These are phyloP conservation scores for Phylloporus sp. DNA, from an alignment of 768 basidiomycete genomes.

Conservation along the genomic window DNA sequence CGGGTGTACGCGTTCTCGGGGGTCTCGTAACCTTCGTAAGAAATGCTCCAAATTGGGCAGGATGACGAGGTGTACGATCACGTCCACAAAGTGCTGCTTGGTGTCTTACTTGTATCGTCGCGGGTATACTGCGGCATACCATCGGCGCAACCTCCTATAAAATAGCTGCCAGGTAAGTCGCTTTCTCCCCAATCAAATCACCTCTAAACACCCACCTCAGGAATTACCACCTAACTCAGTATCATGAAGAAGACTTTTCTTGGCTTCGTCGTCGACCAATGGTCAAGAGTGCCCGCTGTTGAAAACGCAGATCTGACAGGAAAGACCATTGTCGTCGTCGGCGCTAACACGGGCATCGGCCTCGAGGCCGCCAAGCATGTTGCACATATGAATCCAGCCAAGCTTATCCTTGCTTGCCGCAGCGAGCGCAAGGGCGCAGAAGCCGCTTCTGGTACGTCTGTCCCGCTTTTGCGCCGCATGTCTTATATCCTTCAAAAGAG, in stretches of 20 bases:
- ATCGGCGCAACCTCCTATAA: no score
- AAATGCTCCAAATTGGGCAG: no score
- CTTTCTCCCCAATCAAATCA: no score
- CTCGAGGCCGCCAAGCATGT: slow-evolving; percentile 31
- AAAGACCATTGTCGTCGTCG: slow-evolving; percentile 30
- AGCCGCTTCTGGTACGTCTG: slow-evolving; percentile 19
- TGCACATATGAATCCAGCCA: slow-evolving; percentile 28
- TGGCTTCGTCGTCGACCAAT: slow-evolving; percentile 13
- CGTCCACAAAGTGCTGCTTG: no score
- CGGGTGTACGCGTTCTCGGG: no score
- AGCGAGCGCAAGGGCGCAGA: slow-evolving; percentile 21
- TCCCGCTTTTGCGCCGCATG: background rate
- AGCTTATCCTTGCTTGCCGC: slow-evolving; percentile 28
- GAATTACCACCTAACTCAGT: background rate
- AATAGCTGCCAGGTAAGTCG: background rate
- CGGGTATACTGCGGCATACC: no score
- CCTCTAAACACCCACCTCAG: no score
- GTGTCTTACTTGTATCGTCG: no score
- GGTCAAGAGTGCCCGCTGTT: slow-evolving; percentile 12
- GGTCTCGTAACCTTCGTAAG: no score
- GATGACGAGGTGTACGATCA: no score
- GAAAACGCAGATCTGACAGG: slow-evolving; percentile 25
- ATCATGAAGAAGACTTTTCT: slow-evolving; percentile 10
- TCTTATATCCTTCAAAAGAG: slow-evolving; percentile 10
- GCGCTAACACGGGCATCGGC: slow-evolving; percentile 33